A percentile compares a stretch with the other conserved stretches of the same genome.
Evolutionary conservation across 164 flowering plant species (phyloP).

Genomic region (Chloranthus sessilifolius): DNA sequence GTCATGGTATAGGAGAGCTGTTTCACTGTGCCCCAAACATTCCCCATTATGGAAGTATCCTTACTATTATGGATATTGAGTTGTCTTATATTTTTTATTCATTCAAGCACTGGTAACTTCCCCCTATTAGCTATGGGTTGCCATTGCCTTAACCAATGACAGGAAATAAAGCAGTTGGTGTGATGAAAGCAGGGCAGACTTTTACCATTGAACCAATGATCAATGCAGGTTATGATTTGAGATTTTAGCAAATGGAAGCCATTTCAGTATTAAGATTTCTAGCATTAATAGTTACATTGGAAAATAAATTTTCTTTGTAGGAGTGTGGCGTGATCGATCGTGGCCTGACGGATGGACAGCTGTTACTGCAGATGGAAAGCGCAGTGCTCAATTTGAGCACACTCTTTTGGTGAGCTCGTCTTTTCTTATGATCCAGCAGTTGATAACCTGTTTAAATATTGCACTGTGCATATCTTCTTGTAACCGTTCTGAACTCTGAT

Average conservation of each 20-base stretch:
- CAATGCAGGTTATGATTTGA: slow-evolving; percentile 54
- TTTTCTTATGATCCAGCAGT: neutral
- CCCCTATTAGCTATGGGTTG: neutral
- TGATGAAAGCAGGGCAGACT: slow-evolving; percentile 98
- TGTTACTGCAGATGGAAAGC: slow-evolving; percentile 96
- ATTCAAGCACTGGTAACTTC: neutral
- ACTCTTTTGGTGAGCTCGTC: slow-evolving; percentile 82
- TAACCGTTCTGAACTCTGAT: too few relatives aligned
- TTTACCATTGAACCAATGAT: slow-evolving; percentile 99
- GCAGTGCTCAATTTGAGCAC: slow-evolving; percentile 98
- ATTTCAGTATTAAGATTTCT: neutral
- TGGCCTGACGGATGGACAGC: slow-evolving; percentile 99
- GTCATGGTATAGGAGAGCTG: slow-evolving; percentile 98
- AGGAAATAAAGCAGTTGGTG: slow-evolving; percentile 98
- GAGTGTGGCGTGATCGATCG: slow-evolving; percentile 94
- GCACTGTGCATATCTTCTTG: too few relatives aligned
- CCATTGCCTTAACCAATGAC: slow-evolving; percentile 32
- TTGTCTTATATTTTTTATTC: too few relatives aligned
- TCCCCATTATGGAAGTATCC: slow-evolving; percentile 97
- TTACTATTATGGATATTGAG: slow-evolving; percentile 4
- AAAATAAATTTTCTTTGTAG: slow-evolving; percentile 21
- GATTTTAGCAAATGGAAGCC: neutral
- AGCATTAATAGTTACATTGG: neutral
- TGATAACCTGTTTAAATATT: neutral
- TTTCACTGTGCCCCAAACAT: slow-evolving; percentile 98